Evolutionary conservation across 2,329 filamentous ascomycete genomes (phyloP), one percentile per base, ranked within the genome.

Genomic region (Lasiodiplodia gonubiensis): DNA sequence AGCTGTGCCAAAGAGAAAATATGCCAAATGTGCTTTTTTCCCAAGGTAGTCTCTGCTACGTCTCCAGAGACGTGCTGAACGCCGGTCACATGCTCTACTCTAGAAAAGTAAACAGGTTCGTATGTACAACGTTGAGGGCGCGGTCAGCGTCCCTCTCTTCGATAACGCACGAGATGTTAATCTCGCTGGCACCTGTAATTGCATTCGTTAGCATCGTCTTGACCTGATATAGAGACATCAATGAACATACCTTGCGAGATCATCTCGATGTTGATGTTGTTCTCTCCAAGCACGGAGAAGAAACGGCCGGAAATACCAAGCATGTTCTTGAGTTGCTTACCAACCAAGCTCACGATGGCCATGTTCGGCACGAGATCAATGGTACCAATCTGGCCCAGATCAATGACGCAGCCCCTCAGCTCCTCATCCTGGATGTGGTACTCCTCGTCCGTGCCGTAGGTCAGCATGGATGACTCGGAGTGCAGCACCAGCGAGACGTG

Each of bases 141-240:
- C 95, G 89, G 72, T 94, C 93, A 25, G 95, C 94, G 76, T 98
- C 93, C 71, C 90, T 86, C 72, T 93, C 92, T 74, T 96, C 93
- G 77, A 99, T 97, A 54, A 99, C 95, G 76, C 95, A 99, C 12
- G 93, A 97, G 69, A 99, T 99, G 79, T 98, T 99, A 81, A 99
- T 99, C 83, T 99, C 95, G 77, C 94, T 97, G 30, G 95, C 95
- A 74, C 94, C 93, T 97, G n/a, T 54, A 33, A 14, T 25, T n/a
- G 23, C 18, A 23, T 4, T 10, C 5, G 25, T 63, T 27, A 63
- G 30, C 21, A 25, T 12, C 12, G 10, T 42, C 2, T 3, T 14
- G 4, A 6, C 18, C 16, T 42, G 10, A 6, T 1, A 59, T 39
- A 57, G 21, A 7, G 3, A 72, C 84, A 75, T 8, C 6, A 42